These are phyloP conservation scores for Aquanectria penicillioides DNA, from an alignment of 2,329 filamentous ascomycete genomes.

Conservation along the genomic window DNA sequence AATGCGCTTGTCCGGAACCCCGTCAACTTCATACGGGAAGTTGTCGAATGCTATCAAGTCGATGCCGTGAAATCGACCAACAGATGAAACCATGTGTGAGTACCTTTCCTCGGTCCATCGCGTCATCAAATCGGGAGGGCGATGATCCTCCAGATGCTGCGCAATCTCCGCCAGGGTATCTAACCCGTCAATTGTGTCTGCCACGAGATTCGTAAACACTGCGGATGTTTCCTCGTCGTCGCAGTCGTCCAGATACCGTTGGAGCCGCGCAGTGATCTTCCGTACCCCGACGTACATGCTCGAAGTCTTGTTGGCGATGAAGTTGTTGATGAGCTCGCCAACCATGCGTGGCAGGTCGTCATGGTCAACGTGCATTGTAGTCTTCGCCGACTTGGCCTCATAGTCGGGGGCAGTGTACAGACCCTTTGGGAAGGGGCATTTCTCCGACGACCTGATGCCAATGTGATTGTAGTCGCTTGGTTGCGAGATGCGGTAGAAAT, in stretches of 20 bases:
- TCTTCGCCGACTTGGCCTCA: slow-evolving; percentile 1
- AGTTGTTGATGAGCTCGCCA: slow-evolving; percentile 36
- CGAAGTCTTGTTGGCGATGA: slow-evolving; percentile 24
- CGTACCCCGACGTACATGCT: slow-evolving; percentile 29
- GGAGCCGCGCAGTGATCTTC: slow-evolving; percentile 30
- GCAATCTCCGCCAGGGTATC: slow-evolving; percentile 34
- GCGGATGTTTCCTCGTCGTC: slow-evolving; percentile 14
- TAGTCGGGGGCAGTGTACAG: slow-evolving; percentile 7
- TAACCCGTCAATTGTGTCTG: slow-evolving; percentile 31
- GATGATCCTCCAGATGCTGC: slow-evolving; percentile 29
- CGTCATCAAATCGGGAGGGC: no score
- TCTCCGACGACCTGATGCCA: not conserved
- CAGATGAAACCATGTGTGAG: no score
- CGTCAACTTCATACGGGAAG: slow-evolving; percentile 18
- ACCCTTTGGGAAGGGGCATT: slow-evolving; percentile 1
- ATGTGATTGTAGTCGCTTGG: not conserved
- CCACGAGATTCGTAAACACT: slow-evolving; percentile 34
- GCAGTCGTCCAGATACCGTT: slow-evolving; percentile 29
- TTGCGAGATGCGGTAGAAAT: slow-evolving; percentile 8
- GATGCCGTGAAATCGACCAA: no score
- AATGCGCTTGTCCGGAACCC: slow-evolving; percentile 24
- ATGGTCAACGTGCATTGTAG: slow-evolving; percentile 3
- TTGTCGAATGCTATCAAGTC: slow-evolving; percentile 31
- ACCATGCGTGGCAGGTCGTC: slow-evolving; percentile 20
- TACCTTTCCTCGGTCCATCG: no score